phyloP scores from a whole-genome alignment of 805 yeast species.

The Yamadazyma scolyti region DNA sequence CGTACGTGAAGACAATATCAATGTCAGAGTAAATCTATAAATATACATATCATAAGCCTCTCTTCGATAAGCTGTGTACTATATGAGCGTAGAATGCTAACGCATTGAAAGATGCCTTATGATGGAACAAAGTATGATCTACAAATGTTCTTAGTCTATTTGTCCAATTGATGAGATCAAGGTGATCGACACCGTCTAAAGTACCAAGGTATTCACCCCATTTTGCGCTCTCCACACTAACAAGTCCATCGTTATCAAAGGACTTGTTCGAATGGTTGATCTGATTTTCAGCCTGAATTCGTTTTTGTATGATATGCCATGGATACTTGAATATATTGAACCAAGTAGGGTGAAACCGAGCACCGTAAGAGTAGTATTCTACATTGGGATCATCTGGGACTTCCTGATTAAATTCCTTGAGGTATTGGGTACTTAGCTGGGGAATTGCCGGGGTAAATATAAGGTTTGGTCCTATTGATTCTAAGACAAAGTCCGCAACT shows the following conservation, averaged over 20 bases:
- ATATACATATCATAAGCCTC: slow-evolving; percentile 45
- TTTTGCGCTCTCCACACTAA: slow-evolving; percentile 68
- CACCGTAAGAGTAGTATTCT: slow-evolving; percentile 80
- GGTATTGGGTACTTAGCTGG: slow-evolving; percentile 59
- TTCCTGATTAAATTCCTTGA: slow-evolving; percentile 50
- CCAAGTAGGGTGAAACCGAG: slow-evolving; percentile 61
- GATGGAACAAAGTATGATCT: slow-evolving; percentile 26
- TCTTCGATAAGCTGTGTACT: slow-evolving; percentile 56
- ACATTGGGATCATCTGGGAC: slow-evolving; percentile 59
- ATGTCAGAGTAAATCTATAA: slow-evolving; percentile 10
- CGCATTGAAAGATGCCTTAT: slow-evolving; percentile 52
- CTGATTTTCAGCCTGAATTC: slow-evolving; percentile 8
- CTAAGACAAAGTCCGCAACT: slow-evolving; percentile 66
- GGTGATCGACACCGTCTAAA: slow-evolving; percentile 72
- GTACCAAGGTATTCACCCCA: slow-evolving; percentile 89
- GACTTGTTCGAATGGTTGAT: slow-evolving; percentile 15
- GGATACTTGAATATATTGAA: slow-evolving; percentile 58
- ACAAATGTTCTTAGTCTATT: slow-evolving; percentile 42
- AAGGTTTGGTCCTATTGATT: slow-evolving; percentile 15
- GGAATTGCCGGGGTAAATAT: slow-evolving; percentile 40
- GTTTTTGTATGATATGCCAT: slow-evolving; percentile 55
- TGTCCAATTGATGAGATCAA: slow-evolving; percentile 84
- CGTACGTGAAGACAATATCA: slow-evolving; percentile 34
- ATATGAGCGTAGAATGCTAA: slow-evolving; percentile 66
- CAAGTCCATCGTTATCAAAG: slow-evolving; percentile 79